These are phyloP conservation scores for Debaryomyces hansenii DNA, from an alignment of 805 yeast genomes.

Conservation along the genomic window DNA sequence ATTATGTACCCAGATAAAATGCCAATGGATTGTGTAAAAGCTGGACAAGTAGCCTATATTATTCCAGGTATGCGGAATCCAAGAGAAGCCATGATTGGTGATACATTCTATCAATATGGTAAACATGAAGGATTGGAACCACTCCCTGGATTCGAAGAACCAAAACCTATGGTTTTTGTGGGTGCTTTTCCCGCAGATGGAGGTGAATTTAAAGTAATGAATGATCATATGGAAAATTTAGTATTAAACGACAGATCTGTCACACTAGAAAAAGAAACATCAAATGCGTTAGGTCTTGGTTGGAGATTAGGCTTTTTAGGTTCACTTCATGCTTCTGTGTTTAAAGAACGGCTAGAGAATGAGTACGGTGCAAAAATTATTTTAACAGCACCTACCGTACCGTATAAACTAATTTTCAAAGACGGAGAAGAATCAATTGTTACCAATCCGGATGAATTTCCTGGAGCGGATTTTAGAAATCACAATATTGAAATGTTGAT, in stretches of 20 bases:
- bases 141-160: slow-evolving; percentile 92
- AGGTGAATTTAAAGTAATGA: slow-evolving; percentile 80
- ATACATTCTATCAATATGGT: slow-evolving; percentile 72
- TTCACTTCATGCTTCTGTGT: slow-evolving; percentile 91
- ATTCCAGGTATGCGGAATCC: slow-evolving; percentile 94
- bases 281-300: slow-evolving; percentile 94
- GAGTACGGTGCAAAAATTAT: slow-evolving; percentile 93
- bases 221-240: slow-evolving; percentile 84
- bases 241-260: slow-evolving; percentile 93
- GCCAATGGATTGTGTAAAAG: slow-evolving; percentile 60
- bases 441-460: slow-evolving; percentile 92
- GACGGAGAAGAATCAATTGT: slow-evolving; percentile 66
- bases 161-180: slow-evolving; percentile 97
- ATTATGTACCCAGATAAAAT: slow-evolving; percentile 90
- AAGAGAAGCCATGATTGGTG: slow-evolving; percentile 86
- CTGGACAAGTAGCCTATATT: slow-evolving; percentile 94
- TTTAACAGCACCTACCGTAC: slow-evolving; percentile 95
- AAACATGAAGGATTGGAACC: slow-evolving; percentile 61
- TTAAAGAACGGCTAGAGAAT: slow-evolving; percentile 85
- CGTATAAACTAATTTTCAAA: slow-evolving; percentile 71
- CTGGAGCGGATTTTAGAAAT: slow-evolving; percentile 52
- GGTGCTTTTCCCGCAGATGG: slow-evolving; percentile 99
- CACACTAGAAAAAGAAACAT: slow-evolving; percentile 83
- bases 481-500: slow-evolving; percentile 51
- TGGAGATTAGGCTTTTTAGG: slow-evolving; percentile 97